Evolutionary conservation across 495 filamentous ascomycete species (phyloP).

Genomic region (Aspergillus ostianus): DNA sequence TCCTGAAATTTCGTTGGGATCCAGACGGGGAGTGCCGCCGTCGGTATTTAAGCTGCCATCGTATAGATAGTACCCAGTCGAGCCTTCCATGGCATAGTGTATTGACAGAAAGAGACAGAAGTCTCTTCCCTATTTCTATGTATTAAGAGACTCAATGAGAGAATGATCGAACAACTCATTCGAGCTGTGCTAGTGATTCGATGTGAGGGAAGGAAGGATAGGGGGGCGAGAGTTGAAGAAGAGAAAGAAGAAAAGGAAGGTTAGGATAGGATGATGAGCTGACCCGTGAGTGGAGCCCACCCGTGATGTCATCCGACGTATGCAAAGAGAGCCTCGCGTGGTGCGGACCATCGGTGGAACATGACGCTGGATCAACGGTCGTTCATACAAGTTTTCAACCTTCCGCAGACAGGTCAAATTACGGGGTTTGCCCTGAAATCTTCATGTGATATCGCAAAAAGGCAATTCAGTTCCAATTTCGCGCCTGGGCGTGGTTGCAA

Average conservation of each 20-base stretch:
- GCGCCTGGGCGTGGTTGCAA: too few species aligned
- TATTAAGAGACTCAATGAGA: too few species aligned
- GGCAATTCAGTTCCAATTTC: background rate
- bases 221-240: too few species aligned
- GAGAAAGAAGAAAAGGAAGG: too few species aligned
- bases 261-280: too few species aligned
- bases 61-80: background rate
- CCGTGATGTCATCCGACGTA: too few species aligned
- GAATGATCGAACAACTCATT: too few species aligned
- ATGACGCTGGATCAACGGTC: background rate
- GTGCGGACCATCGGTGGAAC: too few species aligned
- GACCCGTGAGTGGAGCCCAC: too few species aligned
- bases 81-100: background rate
- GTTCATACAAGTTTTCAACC: background rate
- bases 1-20: background rate
- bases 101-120: background rate
- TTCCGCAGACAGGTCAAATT: background rate
- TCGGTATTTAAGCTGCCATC: background rate
- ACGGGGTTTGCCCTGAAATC: background rate
- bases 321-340: too few species aligned
- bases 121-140: background rate
- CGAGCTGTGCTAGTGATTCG: too few species aligned
- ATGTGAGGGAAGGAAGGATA: too few species aligned
- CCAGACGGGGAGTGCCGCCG: background rate
- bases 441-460: background rate